Base-by-base conservation (phyloP, 257 asterid genomes). In the Ocimum tenuiflorum region DNA sequence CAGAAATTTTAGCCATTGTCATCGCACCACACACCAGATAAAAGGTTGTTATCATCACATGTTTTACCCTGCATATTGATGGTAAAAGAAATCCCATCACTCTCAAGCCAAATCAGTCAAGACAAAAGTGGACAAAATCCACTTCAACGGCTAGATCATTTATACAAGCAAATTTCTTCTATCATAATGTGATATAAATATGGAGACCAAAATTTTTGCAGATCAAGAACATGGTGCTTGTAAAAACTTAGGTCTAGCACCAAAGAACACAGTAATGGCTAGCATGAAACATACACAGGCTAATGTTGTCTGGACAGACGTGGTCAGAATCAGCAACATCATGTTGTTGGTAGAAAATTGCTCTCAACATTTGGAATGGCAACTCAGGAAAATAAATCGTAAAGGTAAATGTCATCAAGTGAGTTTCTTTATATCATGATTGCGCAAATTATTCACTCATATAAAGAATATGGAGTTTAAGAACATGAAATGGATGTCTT, bases 1-100 rank as follows among this genome's bases (percentile, higher is more conserved):
- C 99, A 38, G 91, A 90, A 31, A 94, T 94, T 97, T 97, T 88
- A 53, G 91, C 84, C 83, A 81, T 82, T 64, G 96, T 88, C 96
- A 94, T 90, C 23, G 97, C 99, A 75, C 99, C 99, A 69, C 88
- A 86, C 54, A 86, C 99, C 85, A 94, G 75, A 65, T 81, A 81
- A 36, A 70, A 82, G 27, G 94, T 77, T 62, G 99, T 90, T 79
- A 85, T 59, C 83, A 86, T 64, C 77, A 89, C 95, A 68, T 94
- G 99, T 70, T 86, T 94, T 68, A 82, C 84, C 87, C 99, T 94
- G 88, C 78, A 74, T 43, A 76, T 48, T 27, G 53, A 36, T 38
- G 45, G 35, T 23, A n/a, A 56, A 38, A 23, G 41, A 59, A 69
- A 42, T 42, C 33, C 63, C 27, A 24, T 35, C 50, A 75, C 36